Evolutionary conservation across 176 grass and related monocot genomes (phyloP), one percentile per base, ranked within the genome.

Genomic region (Carex parvula): DNA sequence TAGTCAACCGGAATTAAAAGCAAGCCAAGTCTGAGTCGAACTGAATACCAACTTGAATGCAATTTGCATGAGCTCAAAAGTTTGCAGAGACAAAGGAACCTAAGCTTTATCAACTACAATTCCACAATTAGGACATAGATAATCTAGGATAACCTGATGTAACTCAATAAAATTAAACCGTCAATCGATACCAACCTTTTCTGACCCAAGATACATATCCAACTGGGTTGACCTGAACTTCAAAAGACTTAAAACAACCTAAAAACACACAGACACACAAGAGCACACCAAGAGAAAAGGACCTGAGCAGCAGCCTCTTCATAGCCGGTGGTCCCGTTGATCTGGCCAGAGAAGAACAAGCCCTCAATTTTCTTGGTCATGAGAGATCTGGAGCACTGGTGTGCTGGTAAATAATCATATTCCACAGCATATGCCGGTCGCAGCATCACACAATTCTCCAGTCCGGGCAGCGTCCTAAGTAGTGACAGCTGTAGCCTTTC

Each of bases 291-390:
- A 78, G 16, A 79, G 90, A 55, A 66, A 77, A 64, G 73, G 67
- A 99, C 96, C 96, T 95, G 91, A 87, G 96, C 91, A 63, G 96
- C 93, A 24, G 91, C 93, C 90, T 99, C 96, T 92, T 99, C 96
- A 87, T 99, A 99, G 65, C 96, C 96, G 67, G 96, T 99, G 81
- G 96, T 99, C 86, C 96, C 96, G 64, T 99, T 99, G 78, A 99
- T 95, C 88, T 99, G 96, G 55, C 96, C 93, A 78, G 96, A 99
- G 90, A 99, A 99, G 85, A 99, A 99, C 72, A 99, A 87, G 29
- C 96, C 96, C 85, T 89, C 84, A 48, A 95, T 73, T 63, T 88
- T 99, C 88, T 99, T 95, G 59, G 93, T 99, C 96, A 99, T 99
- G 84, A 99, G 93, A n/a, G 96, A 93, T 90, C 96, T 95, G 81